Conservation (phyloP, 192 early-diverging fungal genomes). For the Entomortierella lignicola region DNA sequence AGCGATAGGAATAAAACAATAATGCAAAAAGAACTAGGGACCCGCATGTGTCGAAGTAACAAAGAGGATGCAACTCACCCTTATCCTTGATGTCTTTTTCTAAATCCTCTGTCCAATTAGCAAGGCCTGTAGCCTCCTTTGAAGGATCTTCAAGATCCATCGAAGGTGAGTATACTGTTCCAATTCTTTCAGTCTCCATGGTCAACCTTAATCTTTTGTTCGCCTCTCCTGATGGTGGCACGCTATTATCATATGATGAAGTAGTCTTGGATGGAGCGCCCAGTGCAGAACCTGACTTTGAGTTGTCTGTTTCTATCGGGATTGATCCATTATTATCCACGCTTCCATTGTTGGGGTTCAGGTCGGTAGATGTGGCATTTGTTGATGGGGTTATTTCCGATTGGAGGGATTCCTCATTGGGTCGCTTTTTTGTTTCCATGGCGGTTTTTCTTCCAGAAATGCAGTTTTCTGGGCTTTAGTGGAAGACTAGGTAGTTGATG, state of each 20-base stretch:
- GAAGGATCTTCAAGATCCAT: conserved; percentile 30
- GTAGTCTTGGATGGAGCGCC: too few relatives aligned
- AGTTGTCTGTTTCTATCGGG: conserved; percentile 13
- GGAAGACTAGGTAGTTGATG: too few relatives aligned
- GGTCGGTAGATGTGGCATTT: neutral
- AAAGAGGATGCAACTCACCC: conserved; percentile 6
- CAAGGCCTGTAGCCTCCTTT: conserved; percentile 24
- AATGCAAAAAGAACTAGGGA: too few relatives aligned
- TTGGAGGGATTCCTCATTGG: conserved; percentile 25
- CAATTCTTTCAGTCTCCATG: conserved; percentile 9
- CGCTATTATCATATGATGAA: neutral
- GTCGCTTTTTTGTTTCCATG: conserved; percentile 53
- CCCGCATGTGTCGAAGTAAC: too few relatives aligned
- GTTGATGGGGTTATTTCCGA: neutral
- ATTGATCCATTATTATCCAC: neutral
- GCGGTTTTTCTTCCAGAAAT: neutral
- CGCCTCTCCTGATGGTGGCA: conserved; percentile 1
- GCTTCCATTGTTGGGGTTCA: neutral
- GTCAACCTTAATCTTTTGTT: conserved; percentile 44
- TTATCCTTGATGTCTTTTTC: conserved; percentile 6
- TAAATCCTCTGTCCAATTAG: conserved; percentile 29
- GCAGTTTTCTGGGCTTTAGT: too few relatives aligned
- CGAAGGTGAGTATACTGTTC: conserved; percentile 26
- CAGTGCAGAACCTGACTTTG: neutral
- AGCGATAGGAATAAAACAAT: neutral